phyloP scores from a whole-genome alignment of 2,329 filamentous ascomycete genomes.

The Penicillium paneum region DNA sequence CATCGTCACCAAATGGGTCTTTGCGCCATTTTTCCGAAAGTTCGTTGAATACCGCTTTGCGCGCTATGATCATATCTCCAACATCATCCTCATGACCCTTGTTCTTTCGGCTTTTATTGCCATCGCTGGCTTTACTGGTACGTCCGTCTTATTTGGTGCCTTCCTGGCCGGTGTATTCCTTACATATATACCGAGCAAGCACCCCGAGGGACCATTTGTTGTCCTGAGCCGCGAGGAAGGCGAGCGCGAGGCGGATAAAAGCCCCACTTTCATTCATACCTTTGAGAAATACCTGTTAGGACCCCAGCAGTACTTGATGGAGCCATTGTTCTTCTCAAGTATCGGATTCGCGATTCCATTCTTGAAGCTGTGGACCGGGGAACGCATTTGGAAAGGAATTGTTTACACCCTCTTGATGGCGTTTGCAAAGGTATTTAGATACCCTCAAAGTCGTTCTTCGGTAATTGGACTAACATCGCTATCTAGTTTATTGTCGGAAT shows the following conservation, averaged over 20 bases:
- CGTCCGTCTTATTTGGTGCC: slow-evolving; percentile 39
- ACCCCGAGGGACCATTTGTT: slow-evolving; percentile 36
- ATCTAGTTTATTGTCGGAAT: slow-evolving; percentile 27
- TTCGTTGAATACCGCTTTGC: slow-evolving; percentile 35
- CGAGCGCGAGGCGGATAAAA: slow-evolving; percentile 31
- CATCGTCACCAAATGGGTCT: slow-evolving; percentile 38
- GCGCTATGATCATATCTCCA: slow-evolving; percentile 33
- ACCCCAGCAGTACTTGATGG: slow-evolving; percentile 34
- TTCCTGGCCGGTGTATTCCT: slow-evolving; percentile 39
- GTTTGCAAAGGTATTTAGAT: slow-evolving; percentile 26
- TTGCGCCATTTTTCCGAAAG: slow-evolving; percentile 39
- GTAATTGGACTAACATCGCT: not conserved
- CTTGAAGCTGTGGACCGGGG: slow-evolving; percentile 31
- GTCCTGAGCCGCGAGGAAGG: slow-evolving; percentile 34
- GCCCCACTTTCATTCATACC: slow-evolving; percentile 39
- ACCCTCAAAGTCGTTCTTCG: not conserved
- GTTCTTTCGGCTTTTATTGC: slow-evolving; percentile 32
- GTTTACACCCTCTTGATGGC: slow-evolving; percentile 31
- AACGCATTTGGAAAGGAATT: slow-evolving; percentile 31
- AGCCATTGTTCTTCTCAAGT: slow-evolving; percentile 33
- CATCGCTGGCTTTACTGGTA: slow-evolving; percentile 39
- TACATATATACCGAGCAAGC: slow-evolving; percentile 37
- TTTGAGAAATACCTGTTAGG: slow-evolving; percentile 39
- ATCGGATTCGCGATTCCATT: slow-evolving; percentile 35
- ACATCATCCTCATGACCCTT: slow-evolving; percentile 36